Evolutionary conservation across 106 monocot species (phyloP), one percentile per base, ranked within the genome.

Genomic region (Allium cepa): DNA sequence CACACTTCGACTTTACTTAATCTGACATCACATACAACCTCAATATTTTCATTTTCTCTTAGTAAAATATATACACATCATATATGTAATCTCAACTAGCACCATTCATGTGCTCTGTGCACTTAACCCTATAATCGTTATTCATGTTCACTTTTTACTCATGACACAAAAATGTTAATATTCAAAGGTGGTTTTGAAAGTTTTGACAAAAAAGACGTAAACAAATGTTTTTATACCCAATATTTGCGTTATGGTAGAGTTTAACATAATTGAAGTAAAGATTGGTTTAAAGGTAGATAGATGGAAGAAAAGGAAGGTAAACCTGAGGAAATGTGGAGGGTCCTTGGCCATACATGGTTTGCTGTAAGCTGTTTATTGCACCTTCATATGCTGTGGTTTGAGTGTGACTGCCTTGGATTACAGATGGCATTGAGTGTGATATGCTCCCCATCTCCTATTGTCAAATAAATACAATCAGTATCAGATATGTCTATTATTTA

Each of bases 321-420:
- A 88, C 88, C 84, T 49, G 65, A 66, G 49, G 71, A 4, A 55
- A 55, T 4, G 53, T 15, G 15, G 53, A 15, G 53, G 53, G 53
- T 3, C 53, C 53, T 55, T 55, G 53, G 13, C 15, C 53, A 55
- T 55, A 72, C 72, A 12, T 84, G 63, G n/a, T 52, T 53, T 71
- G 60, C 26, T 60, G 73, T 22, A 26, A 14, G 62, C 70, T 77
- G 77, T 28, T 66, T 26, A 59, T 69, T 60, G 72, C 48, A 7
- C 17, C 58, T 17, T 79, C 69, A 80, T 77, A 71, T 56, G 74
- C 68, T 66, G 72, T 49, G 70, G 74, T 47, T 73, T 68, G 61
- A 70, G 56, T 59, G 58, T 69, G 69, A 69, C 53, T 65, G 57
- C 60, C 57, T 69, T 72, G 69, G 60, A 65, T 61, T 52, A 76